Percentiles rank a stretch among this genome's conserved stretches.
Evolutionary conservation across 805 yeast genomes (phyloP).

Genomic region (Myxozyma vanderwaltii): DNA sequence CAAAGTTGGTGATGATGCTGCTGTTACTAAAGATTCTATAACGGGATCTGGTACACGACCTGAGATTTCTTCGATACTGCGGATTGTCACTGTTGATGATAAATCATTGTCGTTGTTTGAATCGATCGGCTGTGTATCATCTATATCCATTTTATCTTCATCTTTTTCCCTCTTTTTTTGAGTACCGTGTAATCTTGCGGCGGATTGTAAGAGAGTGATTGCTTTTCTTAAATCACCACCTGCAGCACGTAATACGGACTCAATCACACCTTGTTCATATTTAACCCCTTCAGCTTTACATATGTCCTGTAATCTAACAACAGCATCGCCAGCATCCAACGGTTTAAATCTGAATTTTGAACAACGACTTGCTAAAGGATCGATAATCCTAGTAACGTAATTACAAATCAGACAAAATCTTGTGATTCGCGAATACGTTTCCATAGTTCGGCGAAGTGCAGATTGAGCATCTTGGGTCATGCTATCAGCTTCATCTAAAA

Average conservation of each 20-base stretch:
- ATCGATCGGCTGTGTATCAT: too few species aligned
- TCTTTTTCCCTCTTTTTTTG: conserved; percentile 20
- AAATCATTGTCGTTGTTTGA: too few species aligned
- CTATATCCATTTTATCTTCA: not conserved
- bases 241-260: conserved; percentile 68
- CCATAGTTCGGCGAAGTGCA: conserved; percentile 93
- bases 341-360: conserved; percentile 90
- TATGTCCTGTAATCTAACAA: conserved; percentile 65
- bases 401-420: conserved; percentile 94
- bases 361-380: conserved; percentile 94
- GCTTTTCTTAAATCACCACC: conserved; percentile 93
- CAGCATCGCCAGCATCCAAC: conserved; percentile 69
- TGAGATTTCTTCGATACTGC: conserved; percentile 66
- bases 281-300: conserved; percentile 53
- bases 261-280: conserved; percentile 57
- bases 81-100: conserved; percentile 45
- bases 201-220: conserved; percentile 84
- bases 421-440: conserved; percentile 82
- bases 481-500: conserved; percentile 93
- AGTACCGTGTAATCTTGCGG: conserved; percentile 59
- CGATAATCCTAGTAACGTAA: conserved; percentile 93
- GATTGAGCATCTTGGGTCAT: conserved; percentile 97
- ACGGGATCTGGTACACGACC: conserved; percentile 65
- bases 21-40: conserved; percentile 48
- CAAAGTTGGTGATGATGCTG: conserved; percentile 35